Evolutionary conservation across 2,329 filamentous ascomycete genomes (phyloP), one percentile per base, ranked within the genome.

Genomic region (Dothideomycetes sp.): DNA sequence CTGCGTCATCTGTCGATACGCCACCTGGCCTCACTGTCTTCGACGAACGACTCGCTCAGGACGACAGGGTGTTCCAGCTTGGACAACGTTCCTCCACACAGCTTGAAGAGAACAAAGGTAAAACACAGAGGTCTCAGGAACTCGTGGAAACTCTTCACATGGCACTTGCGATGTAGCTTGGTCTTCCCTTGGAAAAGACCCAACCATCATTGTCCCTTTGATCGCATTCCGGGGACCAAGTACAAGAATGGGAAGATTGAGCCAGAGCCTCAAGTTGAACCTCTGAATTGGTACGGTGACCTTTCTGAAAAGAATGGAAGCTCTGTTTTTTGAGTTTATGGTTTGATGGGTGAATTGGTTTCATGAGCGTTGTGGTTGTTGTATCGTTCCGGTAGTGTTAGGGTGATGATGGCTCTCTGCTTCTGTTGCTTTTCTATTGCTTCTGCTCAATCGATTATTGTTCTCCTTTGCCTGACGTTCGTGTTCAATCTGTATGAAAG

Each of bases 141-240:
- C 22, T 29, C 29, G 6, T 10, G 27, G 9, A 40, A 20, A n/a
- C 22, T 35, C 4, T 5, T 33, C 8, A 42, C 30, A 42, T 45
- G 41, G 42, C 33, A 41, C 11, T 17, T 47, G n/a, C 27, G 33
- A 16, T 47, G 45, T 31, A 24, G 36, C 11, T 33, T 40, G 11
- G 28, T 43, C 22, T 18, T 27, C 15, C 17, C 12, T 3, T 25
- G 16, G 16, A 33, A 17, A 28, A 19, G 32, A n/a, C 39, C 40
- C 6, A 32, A 33, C 11, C 13, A 6, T 12, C 29, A 28, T n/a
- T 45, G 44, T 28, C 44, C 44, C 10, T 29, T 33, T 6, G 44
- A 45, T 33, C 44, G 44, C 6, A 18, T 41, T 10, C 13, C 33
- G 10, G 33, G 33, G 7, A 17, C 24, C 9, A 12, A 13, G 4